Evolutionary conservation across 805 yeast species (phyloP), one percentile per base, ranked within the genome.

Genomic region (Pichia nanzhaoensis): DNA sequence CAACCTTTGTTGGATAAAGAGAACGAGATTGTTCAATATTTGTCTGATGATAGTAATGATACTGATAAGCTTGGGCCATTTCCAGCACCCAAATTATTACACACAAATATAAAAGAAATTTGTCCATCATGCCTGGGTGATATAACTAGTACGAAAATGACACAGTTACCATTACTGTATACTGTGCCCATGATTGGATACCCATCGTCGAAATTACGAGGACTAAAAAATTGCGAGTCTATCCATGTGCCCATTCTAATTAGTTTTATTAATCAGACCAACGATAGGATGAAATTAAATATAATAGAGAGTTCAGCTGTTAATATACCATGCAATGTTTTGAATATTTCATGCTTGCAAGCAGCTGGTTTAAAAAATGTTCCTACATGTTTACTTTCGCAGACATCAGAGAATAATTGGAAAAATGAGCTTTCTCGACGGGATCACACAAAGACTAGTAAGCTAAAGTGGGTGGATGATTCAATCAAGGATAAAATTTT

Each of bases 371-470:
- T 61, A 0, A 55, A 56, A 22, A 44, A 52, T 3, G 53, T 64
- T 0, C 69, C 74, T 3, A 61, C 68, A 0, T 41, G 57, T 3
- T 50, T 56, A 30, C 50, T 68, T 5, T 56, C 59, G 0, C 42
- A 48, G 30, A 19, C 33, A 4, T 39, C 35, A 9, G 13, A 39
- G 9, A 31, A 36, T 3, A 42, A 58, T 59, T 21, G 66, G 65
- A 37, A 41, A 32, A 34, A n/a, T 12, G 45, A 46, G 14, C 21
- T 37, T 7, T 16, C 5, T 4, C 20, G 16, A 21, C 34, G 48
- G 12, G 30, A 36, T 28, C 17, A 19, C 10, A 7, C n/a, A 1
- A 20, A 7, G 18, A 13, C 37, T 10, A 4, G 16, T 2, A 38
- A 34, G 10, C 28, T 43, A 13, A 20, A 37, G 18, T 41, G 28